Evolutionary conservation across 768 basidiomycete genomes (phyloP).

Genomic region (Terana coerulea): DNA sequence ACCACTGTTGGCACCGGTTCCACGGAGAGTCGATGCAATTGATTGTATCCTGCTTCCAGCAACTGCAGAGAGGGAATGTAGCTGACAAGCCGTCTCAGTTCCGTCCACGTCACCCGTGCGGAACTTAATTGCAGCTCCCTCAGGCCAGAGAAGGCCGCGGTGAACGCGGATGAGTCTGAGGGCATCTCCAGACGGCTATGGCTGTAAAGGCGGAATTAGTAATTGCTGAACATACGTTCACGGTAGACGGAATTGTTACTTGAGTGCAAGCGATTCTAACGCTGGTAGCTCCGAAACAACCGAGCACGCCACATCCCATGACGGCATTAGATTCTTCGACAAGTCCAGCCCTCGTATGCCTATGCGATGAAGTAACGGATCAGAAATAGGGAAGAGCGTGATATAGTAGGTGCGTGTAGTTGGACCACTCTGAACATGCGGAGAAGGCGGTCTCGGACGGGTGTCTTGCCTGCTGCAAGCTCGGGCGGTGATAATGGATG

Average conservation of each 20-base stretch:
- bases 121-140: conserved; percentile 70
- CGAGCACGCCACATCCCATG: conserved; percentile 64
- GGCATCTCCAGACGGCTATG: conserved; percentile 59
- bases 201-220: conserved; percentile 34
- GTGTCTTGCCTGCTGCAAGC: too few species aligned
- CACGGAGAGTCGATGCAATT: conserved; percentile 34
- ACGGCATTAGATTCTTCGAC: conserved; percentile 66
- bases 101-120: conserved; percentile 69
- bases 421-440: not conserved
- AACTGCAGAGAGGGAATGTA: conserved; percentile 51
- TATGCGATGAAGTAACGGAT: too few species aligned
- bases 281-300: conserved; percentile 60
- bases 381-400: too few species aligned
- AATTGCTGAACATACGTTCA: conserved; percentile 13
- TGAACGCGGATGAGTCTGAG: conserved; percentile 26
- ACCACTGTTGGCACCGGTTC: not conserved
- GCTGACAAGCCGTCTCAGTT: conserved; percentile 48
- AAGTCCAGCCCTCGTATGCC: conserved; percentile 80
- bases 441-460: too few species aligned
- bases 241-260: conserved; percentile 42
- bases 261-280: conserved; percentile 68
- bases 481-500: too few species aligned
- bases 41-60: conserved; percentile 74
- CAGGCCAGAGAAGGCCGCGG: conserved; percentile 45
- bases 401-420: not conserved